Evolutionary conservation across 2,329 filamentous ascomycete species (phyloP).

Genomic region (Ophiostoma piceae): DNA sequence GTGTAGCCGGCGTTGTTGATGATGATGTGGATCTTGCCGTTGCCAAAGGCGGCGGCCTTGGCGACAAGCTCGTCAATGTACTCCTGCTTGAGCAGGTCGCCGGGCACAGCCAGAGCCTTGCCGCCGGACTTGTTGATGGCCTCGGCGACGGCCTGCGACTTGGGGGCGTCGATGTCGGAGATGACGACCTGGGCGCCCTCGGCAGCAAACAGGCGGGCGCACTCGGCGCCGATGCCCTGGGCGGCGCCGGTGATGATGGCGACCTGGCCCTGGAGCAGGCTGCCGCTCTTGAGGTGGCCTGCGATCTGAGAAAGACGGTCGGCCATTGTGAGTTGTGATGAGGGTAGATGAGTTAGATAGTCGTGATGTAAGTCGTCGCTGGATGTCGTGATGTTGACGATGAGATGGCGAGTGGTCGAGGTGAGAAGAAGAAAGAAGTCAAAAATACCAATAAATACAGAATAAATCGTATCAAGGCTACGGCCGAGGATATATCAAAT

Average conservation of each 20-base stretch:
- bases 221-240: conserved; percentile 83
- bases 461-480: not conserved
- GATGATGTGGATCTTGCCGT: conserved; percentile 83
- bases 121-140: conserved; percentile 62
- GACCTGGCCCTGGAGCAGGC: conserved; percentile 69
- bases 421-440: not conserved
- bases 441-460: not conserved
- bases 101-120: conserved; percentile 65
- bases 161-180: conserved; percentile 74
- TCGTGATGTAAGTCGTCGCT: not conserved
- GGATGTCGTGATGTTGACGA: not conserved
- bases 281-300: conserved; percentile 74
- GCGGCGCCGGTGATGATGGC: conserved; percentile 85
- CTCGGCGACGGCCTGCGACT: conserved; percentile 62
- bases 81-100: conserved; percentile 66
- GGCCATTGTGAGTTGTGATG: conserved; percentile 38
- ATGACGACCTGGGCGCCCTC: conserved; percentile 82
- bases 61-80: conserved; percentile 70
- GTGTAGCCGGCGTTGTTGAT: conserved; percentile 92
- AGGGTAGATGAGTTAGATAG: not conserved
- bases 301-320: conserved; percentile 66
- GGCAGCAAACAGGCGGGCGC: conserved; percentile 75
- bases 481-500: not conserved
- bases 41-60: conserved; percentile 71
- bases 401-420: not conserved